Percentiles rank a stretch among this genome's conserved stretches.
Evolutionary conservation across 441 rosid genomes (phyloP).

Genomic region (Erodium trifolium): DNA sequence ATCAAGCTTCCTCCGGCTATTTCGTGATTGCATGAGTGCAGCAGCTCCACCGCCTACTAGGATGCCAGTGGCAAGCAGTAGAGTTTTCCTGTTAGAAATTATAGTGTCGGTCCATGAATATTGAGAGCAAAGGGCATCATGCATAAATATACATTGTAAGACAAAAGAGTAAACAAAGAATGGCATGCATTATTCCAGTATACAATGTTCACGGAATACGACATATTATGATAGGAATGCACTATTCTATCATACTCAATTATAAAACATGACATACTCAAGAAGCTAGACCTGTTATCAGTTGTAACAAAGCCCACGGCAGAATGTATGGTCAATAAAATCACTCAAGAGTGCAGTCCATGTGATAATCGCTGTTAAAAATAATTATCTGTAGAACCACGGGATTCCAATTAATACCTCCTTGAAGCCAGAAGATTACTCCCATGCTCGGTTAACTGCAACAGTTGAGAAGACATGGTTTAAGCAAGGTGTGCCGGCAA

Average conservation of each 20-base stretch:
- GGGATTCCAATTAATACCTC: slow-evolving; percentile 40
- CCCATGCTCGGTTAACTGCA: slow-evolving; percentile 86
- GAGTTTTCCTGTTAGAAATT: slow-evolving; percentile 52
- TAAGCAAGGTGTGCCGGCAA: slow-evolving; percentile 21
- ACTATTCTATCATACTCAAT: not conserved
- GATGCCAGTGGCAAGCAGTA: slow-evolving; percentile 74
- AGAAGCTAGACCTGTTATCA: not conserved
- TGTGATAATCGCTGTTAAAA: too few relatives aligned
- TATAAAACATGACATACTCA: not conserved
- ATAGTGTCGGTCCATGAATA: not conserved
- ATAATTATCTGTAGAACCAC: not conserved
- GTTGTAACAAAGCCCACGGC: not conserved
- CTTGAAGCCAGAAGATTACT: slow-evolving; percentile 64
- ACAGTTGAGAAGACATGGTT: slow-evolving; percentile 87
- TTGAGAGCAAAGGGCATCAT: not conserved
- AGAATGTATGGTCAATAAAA: not conserved
- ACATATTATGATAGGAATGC: not conserved
- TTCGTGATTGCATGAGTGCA: slow-evolving; percentile 59
- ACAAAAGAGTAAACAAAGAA: not conserved
- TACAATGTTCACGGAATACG: not conserved
- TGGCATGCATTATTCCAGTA: not conserved
- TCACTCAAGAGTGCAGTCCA: not conserved
- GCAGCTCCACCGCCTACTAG: slow-evolving; percentile 88
- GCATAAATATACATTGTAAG: not conserved
- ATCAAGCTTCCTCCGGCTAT: slow-evolving; percentile 29